Percentiles rank a stretch among this genome's conserved stretches.
Evolutionary conservation across 176 grass and related monocot genomes (phyloP).

Genomic region (Aegilops bicornis): DNA sequence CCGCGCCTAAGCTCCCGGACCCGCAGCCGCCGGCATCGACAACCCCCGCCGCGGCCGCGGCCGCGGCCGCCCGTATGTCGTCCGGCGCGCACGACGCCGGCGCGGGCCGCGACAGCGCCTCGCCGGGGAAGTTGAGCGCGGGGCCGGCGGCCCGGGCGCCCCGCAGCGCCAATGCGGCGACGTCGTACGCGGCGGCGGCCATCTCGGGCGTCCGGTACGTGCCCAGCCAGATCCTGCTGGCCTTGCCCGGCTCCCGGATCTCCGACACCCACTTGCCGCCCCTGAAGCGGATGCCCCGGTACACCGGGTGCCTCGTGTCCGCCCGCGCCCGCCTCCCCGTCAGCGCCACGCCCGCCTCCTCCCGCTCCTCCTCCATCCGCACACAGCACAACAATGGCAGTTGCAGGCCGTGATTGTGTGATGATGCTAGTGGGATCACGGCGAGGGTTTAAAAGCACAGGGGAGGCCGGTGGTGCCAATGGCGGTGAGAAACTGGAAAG

Average conservation of each 20-base stretch:
- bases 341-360: background rate
- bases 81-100: slow-evolving; percentile 35
- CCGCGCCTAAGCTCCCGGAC: background rate
- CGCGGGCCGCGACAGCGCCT: slow-evolving; percentile 20
- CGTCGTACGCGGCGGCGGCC: slow-evolving; percentile 79
- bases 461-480: background rate
- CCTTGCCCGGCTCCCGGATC: slow-evolving; percentile 72
- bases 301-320: slow-evolving; percentile 48
- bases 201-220: slow-evolving; percentile 78
- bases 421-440: background rate
- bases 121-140: slow-evolving; percentile 61
- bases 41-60: background rate
- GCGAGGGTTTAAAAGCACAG: slow-evolving; percentile 38
- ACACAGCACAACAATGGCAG: background rate
- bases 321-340: slow-evolving; percentile 28
- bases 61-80: slow-evolving; percentile 52
- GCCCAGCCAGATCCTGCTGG: slow-evolving; percentile 80
- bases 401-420: background rate
- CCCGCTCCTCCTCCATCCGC: background rate
- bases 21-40: background rate
- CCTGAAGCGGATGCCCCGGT: slow-evolving; percentile 65
- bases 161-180: slow-evolving; percentile 65
- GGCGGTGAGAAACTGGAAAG: background rate
- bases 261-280: slow-evolving; percentile 85
- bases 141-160: slow-evolving; percentile 41